Percentiles rank a stretch among this genome's conserved stretches.
phyloP scores from a whole-genome alignment of 2,329 filamentous ascomycete species.

The Cylindrodendrum hubeiense region DNA sequence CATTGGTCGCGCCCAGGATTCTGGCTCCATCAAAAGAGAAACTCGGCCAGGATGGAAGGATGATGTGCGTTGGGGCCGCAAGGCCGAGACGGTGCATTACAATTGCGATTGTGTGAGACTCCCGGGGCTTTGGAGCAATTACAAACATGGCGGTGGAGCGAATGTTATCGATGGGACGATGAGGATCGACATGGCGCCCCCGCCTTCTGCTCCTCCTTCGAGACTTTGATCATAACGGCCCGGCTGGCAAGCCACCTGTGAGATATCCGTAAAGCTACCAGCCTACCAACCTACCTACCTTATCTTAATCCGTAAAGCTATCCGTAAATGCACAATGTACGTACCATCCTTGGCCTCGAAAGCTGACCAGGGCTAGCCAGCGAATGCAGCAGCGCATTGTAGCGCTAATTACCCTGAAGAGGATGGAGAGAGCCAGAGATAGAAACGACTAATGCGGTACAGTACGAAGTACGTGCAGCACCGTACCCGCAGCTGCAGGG shows the following conservation, averaged over 20 bases:
- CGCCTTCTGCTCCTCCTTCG: slow-evolving; percentile 4
- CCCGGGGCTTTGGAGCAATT: slow-evolving; percentile 2
- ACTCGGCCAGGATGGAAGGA: not conserved
- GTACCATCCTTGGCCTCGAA: not conserved
- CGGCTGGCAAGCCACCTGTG: not conserved
- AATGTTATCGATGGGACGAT: slow-evolving; percentile 31
- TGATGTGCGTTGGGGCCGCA: not conserved
- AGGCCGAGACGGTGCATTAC: not conserved
- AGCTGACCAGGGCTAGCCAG: no score
- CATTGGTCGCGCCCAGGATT: not conserved
- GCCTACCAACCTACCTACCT: no score
- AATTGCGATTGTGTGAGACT: not conserved
- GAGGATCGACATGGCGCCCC: slow-evolving; percentile 30
- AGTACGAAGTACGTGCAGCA: not conserved
- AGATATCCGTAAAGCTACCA: not conserved
- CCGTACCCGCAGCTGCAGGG: slow-evolving; percentile 5
- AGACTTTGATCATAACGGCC: slow-evolving; percentile 16
- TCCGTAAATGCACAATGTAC: not conserved
- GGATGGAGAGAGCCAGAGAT: slow-evolving; percentile 2
- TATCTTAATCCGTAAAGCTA: no score
- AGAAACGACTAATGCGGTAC: not conserved
- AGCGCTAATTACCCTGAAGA: not conserved
- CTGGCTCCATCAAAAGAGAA: not conserved
- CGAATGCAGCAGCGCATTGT: not conserved
- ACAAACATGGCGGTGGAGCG: slow-evolving; percentile 17